These are phyloP conservation scores for Auricularia cornea DNA, from an alignment of 768 basidiomycete genomes.

Conservation along the genomic window DNA sequence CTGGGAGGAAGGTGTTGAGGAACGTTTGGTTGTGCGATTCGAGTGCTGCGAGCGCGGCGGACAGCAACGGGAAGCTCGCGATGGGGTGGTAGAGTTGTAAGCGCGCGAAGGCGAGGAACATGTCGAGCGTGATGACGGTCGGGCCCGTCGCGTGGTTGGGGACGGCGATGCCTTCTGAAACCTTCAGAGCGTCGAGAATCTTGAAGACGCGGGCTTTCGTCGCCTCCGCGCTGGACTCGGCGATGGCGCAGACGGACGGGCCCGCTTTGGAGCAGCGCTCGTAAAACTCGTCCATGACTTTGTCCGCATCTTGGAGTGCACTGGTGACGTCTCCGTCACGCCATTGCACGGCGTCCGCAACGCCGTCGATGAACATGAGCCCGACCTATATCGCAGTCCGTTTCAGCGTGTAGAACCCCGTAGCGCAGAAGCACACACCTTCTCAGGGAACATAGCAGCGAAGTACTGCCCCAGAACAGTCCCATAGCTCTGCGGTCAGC, in stretches of 20 bases:
- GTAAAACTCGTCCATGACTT: neutral
- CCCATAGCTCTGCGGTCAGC: too few species aligned
- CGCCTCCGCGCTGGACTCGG: neutral
- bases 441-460: constrained; percentile 16
- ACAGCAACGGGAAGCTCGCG: neutral
- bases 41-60: neutral
- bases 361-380: constrained; percentile 9
- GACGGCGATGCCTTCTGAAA: neutral
- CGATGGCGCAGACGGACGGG: neutral
- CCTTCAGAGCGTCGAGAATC: neutral
- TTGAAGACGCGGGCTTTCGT: neutral
- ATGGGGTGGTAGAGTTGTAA: neutral
- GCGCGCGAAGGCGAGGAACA: neutral
- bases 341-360: neutral
- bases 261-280: neutral
- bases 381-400: too few species aligned
- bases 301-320: neutral
- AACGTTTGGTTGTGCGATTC: neutral
- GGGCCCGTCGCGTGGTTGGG: neutral
- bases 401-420: too few species aligned
- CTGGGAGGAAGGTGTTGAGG: neutral
- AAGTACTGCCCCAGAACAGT: constrained; percentile 15
- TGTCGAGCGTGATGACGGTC: neutral
- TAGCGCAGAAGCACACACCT: too few species aligned
- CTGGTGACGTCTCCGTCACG: neutral